Evolutionary conservation across 2,329 filamentous ascomycete genomes (phyloP).

Genomic region (Penicillium hordei): DNA sequence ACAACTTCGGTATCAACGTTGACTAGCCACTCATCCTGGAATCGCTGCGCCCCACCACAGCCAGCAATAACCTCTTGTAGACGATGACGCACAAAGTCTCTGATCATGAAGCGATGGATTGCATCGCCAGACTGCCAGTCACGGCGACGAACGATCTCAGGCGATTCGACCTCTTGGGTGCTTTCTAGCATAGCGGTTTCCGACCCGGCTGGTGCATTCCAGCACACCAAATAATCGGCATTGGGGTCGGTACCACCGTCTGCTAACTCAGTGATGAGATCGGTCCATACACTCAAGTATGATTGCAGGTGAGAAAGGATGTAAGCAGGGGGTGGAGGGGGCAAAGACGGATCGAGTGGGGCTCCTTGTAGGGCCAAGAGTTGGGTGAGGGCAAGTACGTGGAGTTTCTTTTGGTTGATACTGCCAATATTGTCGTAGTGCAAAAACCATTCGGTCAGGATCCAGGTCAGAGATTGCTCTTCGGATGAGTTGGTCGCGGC

Average conservation of each 20-base stretch:
- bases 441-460: conserved; percentile 50
- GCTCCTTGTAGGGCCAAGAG: conserved; percentile 42
- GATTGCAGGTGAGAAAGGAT: conserved; percentile 48
- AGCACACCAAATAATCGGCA: conserved; percentile 45
- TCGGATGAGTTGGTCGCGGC: conserved; percentile 36
- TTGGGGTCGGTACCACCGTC: conserved; percentile 43
- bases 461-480: conserved; percentile 43
- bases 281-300: conserved; percentile 49
- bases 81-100: conserved; percentile 45
- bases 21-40: conserved; percentile 45
- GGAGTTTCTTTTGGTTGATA: conserved; percentile 49
- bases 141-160: conserved; percentile 44
- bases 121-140: conserved; percentile 44
- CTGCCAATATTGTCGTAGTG: conserved; percentile 51
- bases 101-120: conserved; percentile 46
- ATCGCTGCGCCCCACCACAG: conserved; percentile 44
- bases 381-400: conserved; percentile 47
- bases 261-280: conserved; percentile 46
- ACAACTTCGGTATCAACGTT: conserved; percentile 47
- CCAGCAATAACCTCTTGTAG: conserved; percentile 41
- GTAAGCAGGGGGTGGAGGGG: conserved; percentile 34
- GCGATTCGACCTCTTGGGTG: conserved; percentile 38
- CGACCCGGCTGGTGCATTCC: conserved; percentile 30
- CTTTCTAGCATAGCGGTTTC: conserved; percentile 33
- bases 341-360: conserved; percentile 28